Evolutionary conservation across 2,329 filamentous ascomycete species (phyloP).

Genomic region (Aspergillus sclerotialis): DNA sequence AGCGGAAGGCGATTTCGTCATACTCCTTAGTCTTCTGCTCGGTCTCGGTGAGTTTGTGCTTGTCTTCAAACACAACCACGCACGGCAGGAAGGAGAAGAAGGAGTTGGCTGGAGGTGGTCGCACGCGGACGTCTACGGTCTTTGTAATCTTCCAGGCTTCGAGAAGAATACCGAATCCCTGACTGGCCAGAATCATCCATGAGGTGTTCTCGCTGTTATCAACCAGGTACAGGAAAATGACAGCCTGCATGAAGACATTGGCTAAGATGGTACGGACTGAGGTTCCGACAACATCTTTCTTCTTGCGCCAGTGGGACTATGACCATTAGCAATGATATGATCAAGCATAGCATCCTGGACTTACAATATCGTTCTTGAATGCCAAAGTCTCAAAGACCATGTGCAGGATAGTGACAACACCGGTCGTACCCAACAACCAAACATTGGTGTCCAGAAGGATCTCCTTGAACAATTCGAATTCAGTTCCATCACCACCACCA

Average conservation of each 20-base stretch:
- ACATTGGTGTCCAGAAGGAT: conserved; percentile 91
- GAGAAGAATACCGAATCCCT: conserved; percentile 73
- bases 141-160: conserved; percentile 97
- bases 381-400: conserved; percentile 93
- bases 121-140: conserved; percentile 78
- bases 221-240: conserved; percentile 94
- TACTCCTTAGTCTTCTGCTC: conserved; percentile 99
- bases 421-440: conserved; percentile 78
- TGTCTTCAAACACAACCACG: conserved; percentile 82
- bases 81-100: conserved; percentile 72
- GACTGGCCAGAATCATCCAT: conserved; percentile 96
- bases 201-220: conserved; percentile 97
- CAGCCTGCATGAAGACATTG: conserved; percentile 93
- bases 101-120: conserved; percentile 60
- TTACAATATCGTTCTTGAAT: conserved; percentile 88
- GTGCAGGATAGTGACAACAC: conserved; percentile 77
- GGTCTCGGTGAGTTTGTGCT: conserved; percentile 88
- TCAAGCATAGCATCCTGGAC: conserved; percentile 11
- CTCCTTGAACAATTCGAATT: conserved; percentile 96
- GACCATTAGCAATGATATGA: neutral
- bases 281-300: conserved; percentile 98
- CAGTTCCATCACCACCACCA: conserved; percentile 78
- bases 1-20: conserved; percentile 94
- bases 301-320: conserved; percentile 87
- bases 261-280: conserved; percentile 92